phyloP scores from a whole-genome alignment of 306 rosid species.

The Cicer yamashitae region DNA sequence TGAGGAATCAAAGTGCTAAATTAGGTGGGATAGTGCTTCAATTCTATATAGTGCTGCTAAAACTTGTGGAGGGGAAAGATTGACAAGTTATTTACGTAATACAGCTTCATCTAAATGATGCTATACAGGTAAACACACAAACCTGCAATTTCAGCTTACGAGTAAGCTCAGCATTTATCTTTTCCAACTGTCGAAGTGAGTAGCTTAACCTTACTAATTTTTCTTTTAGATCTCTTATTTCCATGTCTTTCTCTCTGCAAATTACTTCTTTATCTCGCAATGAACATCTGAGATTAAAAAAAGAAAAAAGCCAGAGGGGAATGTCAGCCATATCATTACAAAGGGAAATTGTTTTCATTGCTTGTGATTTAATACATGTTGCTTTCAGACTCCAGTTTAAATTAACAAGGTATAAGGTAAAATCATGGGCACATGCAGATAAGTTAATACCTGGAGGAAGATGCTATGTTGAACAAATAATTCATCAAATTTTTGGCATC shows the following conservation, averaged over 20 bases:
- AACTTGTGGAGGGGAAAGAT: constrained; percentile 24
- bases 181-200: constrained; percentile 66
- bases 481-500: constrained; percentile 93
- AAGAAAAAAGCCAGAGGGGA: constrained; percentile 18
- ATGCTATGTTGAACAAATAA: constrained; percentile 78
- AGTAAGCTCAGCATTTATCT: constrained; percentile 66
- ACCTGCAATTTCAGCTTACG: constrained; percentile 65
- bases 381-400: neutral
- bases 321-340: constrained; percentile 20
- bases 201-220: constrained; percentile 68
- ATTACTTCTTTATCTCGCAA: constrained; percentile 73
- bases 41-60: neutral
- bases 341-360: neutral
- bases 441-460: constrained; percentile 77
- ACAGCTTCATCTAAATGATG: constrained; percentile 23
- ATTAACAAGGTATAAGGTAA: neutral
- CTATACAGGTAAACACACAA: constrained; percentile 35
- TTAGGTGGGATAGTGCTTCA: constrained; percentile 2
- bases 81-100: neutral
- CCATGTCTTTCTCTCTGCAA: constrained; percentile 72
- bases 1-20: constrained; percentile 38
- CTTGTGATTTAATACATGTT: constrained; percentile 15
- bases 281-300: constrained; percentile 56
- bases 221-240: constrained; percentile 82
- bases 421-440: constrained; percentile 13